Conservation (phyloP, 2,329 filamentous ascomycete species). For the Colletotrichum sp. region DNA sequence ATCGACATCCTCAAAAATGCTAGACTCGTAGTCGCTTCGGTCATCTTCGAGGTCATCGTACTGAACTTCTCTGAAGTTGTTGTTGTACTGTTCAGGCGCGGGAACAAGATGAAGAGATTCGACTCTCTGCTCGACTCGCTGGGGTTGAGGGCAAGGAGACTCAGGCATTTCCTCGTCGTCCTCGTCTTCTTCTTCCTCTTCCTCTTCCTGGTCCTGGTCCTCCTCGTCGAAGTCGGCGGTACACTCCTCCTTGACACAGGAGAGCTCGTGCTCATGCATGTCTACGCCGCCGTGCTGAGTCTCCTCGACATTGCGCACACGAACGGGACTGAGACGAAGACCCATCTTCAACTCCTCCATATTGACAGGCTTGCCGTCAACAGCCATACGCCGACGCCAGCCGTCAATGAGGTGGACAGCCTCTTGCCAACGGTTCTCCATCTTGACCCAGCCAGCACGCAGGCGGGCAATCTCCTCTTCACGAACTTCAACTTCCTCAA, state of each 20-base stretch:
- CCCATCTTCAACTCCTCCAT: slow-evolving; percentile 73
- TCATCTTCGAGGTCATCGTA: slow-evolving; percentile 27
- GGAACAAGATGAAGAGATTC: slow-evolving; percentile 47
- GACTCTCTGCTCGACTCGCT: slow-evolving; percentile 34
- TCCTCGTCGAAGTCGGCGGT: slow-evolving; percentile 53
- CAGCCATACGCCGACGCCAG: slow-evolving; percentile 84
- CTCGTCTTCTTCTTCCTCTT: slow-evolving; percentile 14
- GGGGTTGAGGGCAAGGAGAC: slow-evolving; percentile 30
- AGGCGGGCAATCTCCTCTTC: slow-evolving; percentile 89
- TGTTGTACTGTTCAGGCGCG: slow-evolving; percentile 26
- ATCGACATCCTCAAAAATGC: slow-evolving; percentile 49
- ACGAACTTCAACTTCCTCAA: slow-evolving; percentile 91
- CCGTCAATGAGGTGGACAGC: slow-evolving; percentile 89
- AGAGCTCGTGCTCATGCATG: slow-evolving; percentile 38
- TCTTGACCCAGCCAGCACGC: slow-evolving; percentile 87
- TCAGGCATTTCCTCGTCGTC: slow-evolving; percentile 14
- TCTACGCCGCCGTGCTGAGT: slow-evolving; percentile 43
- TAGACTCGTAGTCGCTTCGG: slow-evolving; percentile 43
- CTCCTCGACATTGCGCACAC: slow-evolving; percentile 56
- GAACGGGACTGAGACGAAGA: slow-evolving; percentile 65
- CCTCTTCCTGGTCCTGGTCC: slow-evolving; percentile 15
- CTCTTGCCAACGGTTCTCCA: slow-evolving; percentile 90
- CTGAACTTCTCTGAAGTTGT: background rate
- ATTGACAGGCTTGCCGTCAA: slow-evolving; percentile 72
- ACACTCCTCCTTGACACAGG: slow-evolving; percentile 30